These are phyloP conservation scores for Aotearoamyces nothofagi DNA, from an alignment of 2,329 filamentous ascomycete genomes.

Conservation along the genomic window DNA sequence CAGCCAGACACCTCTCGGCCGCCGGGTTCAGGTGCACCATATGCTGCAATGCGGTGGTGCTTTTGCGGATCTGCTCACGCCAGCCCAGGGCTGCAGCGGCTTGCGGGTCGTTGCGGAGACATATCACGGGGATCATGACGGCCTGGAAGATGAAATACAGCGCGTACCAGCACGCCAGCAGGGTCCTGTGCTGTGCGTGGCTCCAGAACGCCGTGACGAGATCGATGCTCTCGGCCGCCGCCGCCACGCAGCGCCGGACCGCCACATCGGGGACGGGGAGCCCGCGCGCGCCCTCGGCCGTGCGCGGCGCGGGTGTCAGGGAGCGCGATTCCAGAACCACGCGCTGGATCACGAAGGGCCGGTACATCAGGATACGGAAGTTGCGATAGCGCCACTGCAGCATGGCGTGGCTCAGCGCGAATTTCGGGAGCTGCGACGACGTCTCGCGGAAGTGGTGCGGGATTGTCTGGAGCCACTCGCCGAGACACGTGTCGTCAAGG, in stretches of 20 bases:
- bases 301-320: not conserved
- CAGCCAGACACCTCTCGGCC: too few relatives aligned
- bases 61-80: constrained; percentile 15
- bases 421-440: constrained; percentile 3
- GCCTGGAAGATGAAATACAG: constrained; percentile 30
- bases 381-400: constrained; percentile 9
- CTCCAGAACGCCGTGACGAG: constrained; percentile 5
- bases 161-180: constrained; percentile 7
- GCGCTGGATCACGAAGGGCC: constrained; percentile 7
- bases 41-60: too few relatives aligned
- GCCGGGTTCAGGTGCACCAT: too few relatives aligned
- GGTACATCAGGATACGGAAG: constrained; percentile 8
- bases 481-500: constrained; percentile 6
- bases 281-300: constrained; percentile 2
- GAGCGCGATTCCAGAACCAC: constrained; percentile 3
- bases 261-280: too few relatives aligned
- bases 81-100: constrained; percentile 13
- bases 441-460: constrained; percentile 4
- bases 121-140: constrained; percentile 25
- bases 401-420: constrained; percentile 4
- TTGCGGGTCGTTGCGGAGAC: constrained; percentile 25
- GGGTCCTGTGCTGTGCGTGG: constrained; percentile 3
- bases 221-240: constrained; percentile 5
- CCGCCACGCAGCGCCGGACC: constrained; percentile 5
- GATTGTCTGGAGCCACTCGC: constrained; percentile 4